Conservation (phyloP, 208 protist genomes). For the Leishmania tarentolae region DNA sequence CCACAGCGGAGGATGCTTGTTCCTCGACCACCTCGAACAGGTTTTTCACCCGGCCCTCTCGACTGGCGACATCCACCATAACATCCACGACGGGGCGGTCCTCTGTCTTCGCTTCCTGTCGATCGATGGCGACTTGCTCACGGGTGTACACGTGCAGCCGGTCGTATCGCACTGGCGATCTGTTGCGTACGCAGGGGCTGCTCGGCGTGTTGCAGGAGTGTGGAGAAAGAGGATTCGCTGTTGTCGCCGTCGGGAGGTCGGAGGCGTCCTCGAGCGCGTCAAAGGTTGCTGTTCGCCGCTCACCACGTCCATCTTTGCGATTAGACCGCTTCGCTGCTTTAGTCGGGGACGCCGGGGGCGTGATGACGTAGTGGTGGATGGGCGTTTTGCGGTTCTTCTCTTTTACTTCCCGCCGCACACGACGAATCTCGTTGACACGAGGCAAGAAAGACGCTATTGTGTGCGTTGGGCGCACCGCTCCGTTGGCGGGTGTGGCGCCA, state of each 20-base stretch:
- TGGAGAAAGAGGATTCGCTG: not conserved
- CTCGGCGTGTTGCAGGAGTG: not conserved
- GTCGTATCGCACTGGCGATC: conserved; percentile 13
- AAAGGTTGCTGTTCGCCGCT: conserved; percentile 12
- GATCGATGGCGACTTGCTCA: conserved; percentile 13
- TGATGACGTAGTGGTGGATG: conserved; percentile 34
- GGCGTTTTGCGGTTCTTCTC: conserved; percentile 26
- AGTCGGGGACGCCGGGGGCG: conserved; percentile 12
- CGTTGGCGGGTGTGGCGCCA: conserved; percentile 2
- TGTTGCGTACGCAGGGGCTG: not conserved
- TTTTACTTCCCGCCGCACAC: conserved; percentile 25
- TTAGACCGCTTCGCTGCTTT: not conserved
- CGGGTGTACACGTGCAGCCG: conserved; percentile 28
- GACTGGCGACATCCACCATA: conserved; percentile 13
- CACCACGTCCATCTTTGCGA: not conserved
- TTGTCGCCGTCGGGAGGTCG: conserved; percentile 13
- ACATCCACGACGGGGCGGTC: conserved; percentile 39
- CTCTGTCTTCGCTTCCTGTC: conserved; percentile 9
- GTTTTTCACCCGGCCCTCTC: conserved; percentile 20
- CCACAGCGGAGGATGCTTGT: not conserved
- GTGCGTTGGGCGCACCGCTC: not conserved
- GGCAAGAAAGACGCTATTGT: conserved; percentile 36
- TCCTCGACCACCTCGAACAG: conserved; percentile 29
- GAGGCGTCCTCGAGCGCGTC: conserved; percentile 22
- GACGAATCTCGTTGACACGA: conserved; percentile 38